Evolutionary conservation across 1,284 basidiomycete species (phyloP).

Genomic region (Heterobasidion annosum): DNA sequence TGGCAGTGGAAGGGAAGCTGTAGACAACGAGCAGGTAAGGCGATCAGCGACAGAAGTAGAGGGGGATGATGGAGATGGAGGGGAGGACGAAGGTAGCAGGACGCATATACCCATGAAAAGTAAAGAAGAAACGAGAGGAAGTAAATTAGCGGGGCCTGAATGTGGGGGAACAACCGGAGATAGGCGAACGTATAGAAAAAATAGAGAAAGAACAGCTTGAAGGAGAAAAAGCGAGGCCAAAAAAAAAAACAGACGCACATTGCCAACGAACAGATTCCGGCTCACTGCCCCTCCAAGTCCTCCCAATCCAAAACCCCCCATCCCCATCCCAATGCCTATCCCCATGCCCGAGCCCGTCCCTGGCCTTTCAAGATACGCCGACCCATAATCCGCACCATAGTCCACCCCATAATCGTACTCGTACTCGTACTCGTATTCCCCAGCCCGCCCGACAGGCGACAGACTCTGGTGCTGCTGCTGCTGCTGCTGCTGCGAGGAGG

Average conservation of each 20-base stretch:
- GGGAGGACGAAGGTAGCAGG: neutral
- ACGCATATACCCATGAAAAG: slow-evolving; percentile 7
- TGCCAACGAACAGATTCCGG: slow-evolving; percentile 63
- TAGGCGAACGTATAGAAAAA: neutral
- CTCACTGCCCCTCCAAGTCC: slow-evolving; percentile 11
- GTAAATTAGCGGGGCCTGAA: neutral
- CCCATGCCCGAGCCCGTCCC: neutral
- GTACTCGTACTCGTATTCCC: neutral
- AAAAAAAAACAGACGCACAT: slow-evolving; percentile 27
- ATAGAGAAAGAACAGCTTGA: neutral
- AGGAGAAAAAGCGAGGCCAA: neutral
- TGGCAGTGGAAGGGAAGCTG: slow-evolving; percentile 94
- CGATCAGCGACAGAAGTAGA: slow-evolving; percentile 2
- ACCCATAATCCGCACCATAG: neutral
- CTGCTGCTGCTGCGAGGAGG: too few relatives aligned
- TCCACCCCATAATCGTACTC: too few relatives aligned
- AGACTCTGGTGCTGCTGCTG: too few relatives aligned
- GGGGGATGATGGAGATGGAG: neutral
- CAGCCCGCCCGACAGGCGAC: too few relatives aligned
- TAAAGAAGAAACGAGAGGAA: slow-evolving; percentile 1
- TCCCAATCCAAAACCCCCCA: neutral
- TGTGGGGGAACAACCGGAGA: neutral
- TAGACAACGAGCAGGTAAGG: neutral
- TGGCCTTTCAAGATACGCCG: neutral
- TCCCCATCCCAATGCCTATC: neutral